These are phyloP conservation scores for Senecio squalidus DNA, from an alignment of 140 eudicot genomes.

Conservation along the genomic window DNA sequence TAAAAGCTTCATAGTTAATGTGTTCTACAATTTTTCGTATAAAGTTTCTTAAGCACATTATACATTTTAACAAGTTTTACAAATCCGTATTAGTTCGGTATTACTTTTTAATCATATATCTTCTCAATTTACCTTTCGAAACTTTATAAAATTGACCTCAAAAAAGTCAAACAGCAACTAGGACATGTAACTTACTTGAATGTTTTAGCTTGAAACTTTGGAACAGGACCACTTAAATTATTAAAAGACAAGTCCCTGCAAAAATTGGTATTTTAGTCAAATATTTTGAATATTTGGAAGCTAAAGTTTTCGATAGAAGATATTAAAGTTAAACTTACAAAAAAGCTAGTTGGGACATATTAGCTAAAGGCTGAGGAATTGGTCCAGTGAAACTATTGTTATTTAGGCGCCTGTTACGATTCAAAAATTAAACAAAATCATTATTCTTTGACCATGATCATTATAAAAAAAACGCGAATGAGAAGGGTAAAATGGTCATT, in stretches of 20 bases:
- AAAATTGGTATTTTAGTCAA: conserved; percentile 21
- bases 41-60: background rate
- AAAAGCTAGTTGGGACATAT: conserved; percentile 83
- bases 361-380: conserved; percentile 69
- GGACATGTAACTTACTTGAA: conserved; percentile 54
- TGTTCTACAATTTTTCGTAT: background rate
- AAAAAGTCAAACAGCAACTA: background rate
- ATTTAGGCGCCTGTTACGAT: conserved; percentile 67
- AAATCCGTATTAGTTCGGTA: background rate
- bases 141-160: conserved; percentile 6
- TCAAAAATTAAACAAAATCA: conserved; percentile 26
- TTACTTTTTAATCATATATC: background rate
- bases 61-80: background rate
- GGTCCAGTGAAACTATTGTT: conserved; percentile 79
- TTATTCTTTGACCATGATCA: conserved; percentile 7
- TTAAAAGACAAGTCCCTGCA: conserved; percentile 86
- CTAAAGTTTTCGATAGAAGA: conserved; percentile 7
- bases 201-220: conserved; percentile 68
- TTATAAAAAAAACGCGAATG: background rate
- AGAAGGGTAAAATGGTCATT: conserved; percentile 17
- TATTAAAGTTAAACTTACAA: conserved; percentile 44
- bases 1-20: background rate
- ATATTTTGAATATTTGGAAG: background rate
- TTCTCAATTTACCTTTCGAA: background rate
- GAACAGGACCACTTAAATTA: conserved; percentile 89